Base-by-base conservation (phyloP, 2,329 filamentous ascomycete genomes). In the Cryphonectria nitschkei region DNA sequence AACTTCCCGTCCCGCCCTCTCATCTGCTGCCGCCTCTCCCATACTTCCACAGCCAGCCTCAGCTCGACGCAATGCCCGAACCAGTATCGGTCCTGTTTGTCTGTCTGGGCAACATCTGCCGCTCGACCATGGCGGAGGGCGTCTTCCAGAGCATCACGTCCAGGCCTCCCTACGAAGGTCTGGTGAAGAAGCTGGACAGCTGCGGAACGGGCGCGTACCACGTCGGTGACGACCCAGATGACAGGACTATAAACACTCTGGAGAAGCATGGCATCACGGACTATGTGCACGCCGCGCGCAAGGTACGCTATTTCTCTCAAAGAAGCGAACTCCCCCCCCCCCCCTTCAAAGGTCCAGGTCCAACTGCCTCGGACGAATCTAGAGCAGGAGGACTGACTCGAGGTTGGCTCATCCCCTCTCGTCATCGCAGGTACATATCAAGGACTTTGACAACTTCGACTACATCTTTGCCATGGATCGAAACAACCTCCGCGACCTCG, bases 401-500 rank as follows among this genome's bases (percentile, higher is more conserved):
- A 29, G 32, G 22, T 5, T 67, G 19, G 22, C 29, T 32, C 37
- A 19, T 54, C 43, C 29, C 26, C 9, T 19, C 69, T 34, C 26
- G 50, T 56, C 26, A 26, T 67, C 61, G 61, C 69, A 89, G 87
- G 80, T 90, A 65, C 82, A 83, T 5, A 81, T 85, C 0, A 86
- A 87, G 67, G 96, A 99, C 81, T 97, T 98, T 76, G 84, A 90
- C 69, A 86, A 87, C 22, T 98, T 98, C 78, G 94, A 98, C 81
- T 98, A 97, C 82, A 90, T 99, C 72, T 90, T 99, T 70, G 95
- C 93, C 72, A 99, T 99, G 96, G 96, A 99, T 79, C 85, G 88
- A 65, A 88, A 90, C 62, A 98, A 98, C 79, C 84, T 97, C 61
- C 84, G 86, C 11, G 88, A 97, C 77, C 82, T 97, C 70, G 80